Evolutionary conservation across 2,329 filamentous ascomycete species (phyloP), one percentile per base, ranked within the genome.

Genomic region (Venturia carpophila): DNA sequence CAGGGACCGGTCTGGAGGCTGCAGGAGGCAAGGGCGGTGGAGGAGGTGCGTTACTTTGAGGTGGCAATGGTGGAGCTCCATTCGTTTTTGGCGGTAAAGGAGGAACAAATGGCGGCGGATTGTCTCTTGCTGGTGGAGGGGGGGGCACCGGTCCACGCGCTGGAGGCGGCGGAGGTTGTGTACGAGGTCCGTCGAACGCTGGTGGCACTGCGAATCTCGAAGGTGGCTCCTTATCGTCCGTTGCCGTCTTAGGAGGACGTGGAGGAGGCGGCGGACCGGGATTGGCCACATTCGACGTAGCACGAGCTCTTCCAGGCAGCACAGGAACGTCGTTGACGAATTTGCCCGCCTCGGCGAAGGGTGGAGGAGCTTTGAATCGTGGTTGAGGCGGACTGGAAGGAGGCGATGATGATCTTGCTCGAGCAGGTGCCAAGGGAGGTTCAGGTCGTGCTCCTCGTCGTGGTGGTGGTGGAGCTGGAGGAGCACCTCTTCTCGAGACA

Each of bases 331-430:
- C 77, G 19, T 77, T 73, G 3, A 89, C 91, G 73, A 86, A 94
- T 76, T 91, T 96, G 45, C 94, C 94, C 66, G 94, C 94, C 75
- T 96, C 92, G 65, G 91, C 86, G 67, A 97, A 78, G 2, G 93
- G 90, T 42, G 94, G 94, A 58, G 94, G 94, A 10, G 91, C 93
- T 69, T 87, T 84, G 78, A 96, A 97, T 70, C 65, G 62, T 11
- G 62, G 43, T 45, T 61, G 39, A 45, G 64, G 64, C 56, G 67
- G 67, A 1, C 68, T 60, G 3, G 70, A 68, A 24, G 69, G 67
- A 47, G 71, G 69, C 13, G 66, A 43, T 24, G 66, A 60, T n/a
- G 62, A 43, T 30, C 15, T 17, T 37, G 34, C n/a, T 52, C 63
- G 45, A 11, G 71, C 68, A 34, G 69, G 65, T 13, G 68, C 24